Evolutionary conservation across 306 rosid species (phyloP).

Genomic region (Alnus glutinosa): DNA sequence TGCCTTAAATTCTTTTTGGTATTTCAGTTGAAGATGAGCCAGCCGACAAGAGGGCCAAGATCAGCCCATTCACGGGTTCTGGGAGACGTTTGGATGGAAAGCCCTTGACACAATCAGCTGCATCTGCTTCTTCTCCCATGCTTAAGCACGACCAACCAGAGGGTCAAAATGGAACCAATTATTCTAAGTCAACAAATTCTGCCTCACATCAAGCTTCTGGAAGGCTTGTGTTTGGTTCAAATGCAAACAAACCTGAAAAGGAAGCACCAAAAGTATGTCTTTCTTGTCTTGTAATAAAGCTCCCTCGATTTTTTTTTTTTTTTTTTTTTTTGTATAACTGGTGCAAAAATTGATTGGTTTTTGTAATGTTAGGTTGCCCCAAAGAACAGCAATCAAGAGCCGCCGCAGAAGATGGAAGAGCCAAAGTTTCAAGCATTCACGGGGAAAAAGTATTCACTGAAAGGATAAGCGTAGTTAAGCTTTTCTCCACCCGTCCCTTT

Average conservation of each 20-base stretch:
- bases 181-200: conserved; percentile 30
- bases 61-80: conserved; percentile 49
- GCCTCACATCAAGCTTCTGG: conserved; percentile 31
- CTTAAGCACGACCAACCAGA: conserved; percentile 26
- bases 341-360: conserved; percentile 1
- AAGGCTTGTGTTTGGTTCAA: conserved; percentile 60
- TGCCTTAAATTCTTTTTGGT: neutral
- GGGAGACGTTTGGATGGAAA: conserved; percentile 56
- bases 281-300: neutral
- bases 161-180: conserved; percentile 26
- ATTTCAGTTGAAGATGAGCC: conserved; percentile 48
- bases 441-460: conserved; percentile 54
- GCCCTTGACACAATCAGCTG: conserved; percentile 34
- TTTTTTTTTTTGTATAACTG: neutral
- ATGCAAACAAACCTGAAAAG: conserved; percentile 11
- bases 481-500: neutral
- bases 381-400: conserved; percentile 27
- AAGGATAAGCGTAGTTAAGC: conserved; percentile 23
- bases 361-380: conserved; percentile 26
- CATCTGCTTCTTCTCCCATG: conserved; percentile 29
- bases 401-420: conserved; percentile 31
- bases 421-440: conserved; percentile 58
- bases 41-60: conserved; percentile 30
- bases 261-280: conserved; percentile 40
- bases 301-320: neutral